Evolutionary conservation across 805 yeast genomes (phyloP).

Genomic region (Limtongozyma cylindracea): DNA sequence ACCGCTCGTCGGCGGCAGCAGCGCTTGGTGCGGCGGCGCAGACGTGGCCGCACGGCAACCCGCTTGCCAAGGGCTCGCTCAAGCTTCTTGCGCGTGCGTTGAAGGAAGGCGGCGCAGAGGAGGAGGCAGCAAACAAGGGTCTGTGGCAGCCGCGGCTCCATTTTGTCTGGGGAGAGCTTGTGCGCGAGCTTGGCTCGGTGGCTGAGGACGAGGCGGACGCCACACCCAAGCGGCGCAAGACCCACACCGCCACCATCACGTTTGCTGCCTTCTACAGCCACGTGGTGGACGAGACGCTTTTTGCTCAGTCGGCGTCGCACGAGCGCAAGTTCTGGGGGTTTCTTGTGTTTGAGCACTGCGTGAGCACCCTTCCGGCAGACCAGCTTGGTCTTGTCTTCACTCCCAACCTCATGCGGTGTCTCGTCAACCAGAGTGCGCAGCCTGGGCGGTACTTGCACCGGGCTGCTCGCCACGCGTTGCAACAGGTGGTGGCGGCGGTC

Average conservation of each 20-base stretch:
- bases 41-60: constrained; percentile 52
- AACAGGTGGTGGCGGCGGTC: too few species aligned
- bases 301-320: too few species aligned
- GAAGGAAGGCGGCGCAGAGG: constrained; percentile 11
- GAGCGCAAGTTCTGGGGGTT: too few species aligned
- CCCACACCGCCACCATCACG: too few species aligned
- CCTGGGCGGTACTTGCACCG: constrained; percentile 14
- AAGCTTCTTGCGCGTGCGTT: constrained; percentile 41
- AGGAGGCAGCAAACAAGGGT: constrained; percentile 7
- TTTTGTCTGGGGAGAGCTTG: constrained; percentile 33
- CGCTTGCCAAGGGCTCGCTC: constrained; percentile 30
- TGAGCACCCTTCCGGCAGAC: constrained; percentile 12
- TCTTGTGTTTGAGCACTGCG: too few species aligned
- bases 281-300: too few species aligned
- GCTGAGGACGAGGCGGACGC: too few species aligned
- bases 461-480: too few species aligned
- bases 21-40: constrained; percentile 1
- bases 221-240: too few species aligned
- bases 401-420: constrained; percentile 40
- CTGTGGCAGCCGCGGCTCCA: constrained; percentile 57
- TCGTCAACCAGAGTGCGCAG: constrained; percentile 56
- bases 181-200: too few species aligned
- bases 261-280: too few species aligned
- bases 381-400: constrained; percentile 18
- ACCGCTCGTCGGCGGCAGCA: constrained; percentile 4